Percentiles rank a stretch among this genome's conserved stretches.
These are phyloP conservation scores for Pilasporangium apinafurcum DNA, from an alignment of 352 stramenopile genomes.

Conservation along the genomic window DNA sequence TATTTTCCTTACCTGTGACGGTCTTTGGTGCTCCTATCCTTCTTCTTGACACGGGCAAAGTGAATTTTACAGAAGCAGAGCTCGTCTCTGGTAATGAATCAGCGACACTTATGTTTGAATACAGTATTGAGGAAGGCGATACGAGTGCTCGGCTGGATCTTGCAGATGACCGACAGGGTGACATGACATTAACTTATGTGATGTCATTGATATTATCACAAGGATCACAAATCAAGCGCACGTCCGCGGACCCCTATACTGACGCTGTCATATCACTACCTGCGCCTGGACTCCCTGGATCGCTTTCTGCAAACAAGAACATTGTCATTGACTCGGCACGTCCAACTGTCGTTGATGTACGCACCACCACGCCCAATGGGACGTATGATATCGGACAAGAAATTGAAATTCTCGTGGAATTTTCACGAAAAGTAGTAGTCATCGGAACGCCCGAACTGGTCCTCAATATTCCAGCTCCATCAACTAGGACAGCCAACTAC, in stretches of 20 bases:
- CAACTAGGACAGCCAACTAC: conserved; percentile 38
- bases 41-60: conserved; percentile 18
- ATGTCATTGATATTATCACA: conserved; percentile 25
- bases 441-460: conserved; percentile 29
- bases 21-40: conserved; percentile 46
- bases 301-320: conserved; percentile 29
- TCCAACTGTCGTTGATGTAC: conserved; percentile 37
- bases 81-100: conserved; percentile 34
- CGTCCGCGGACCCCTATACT: conserved; percentile 36
- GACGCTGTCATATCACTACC: conserved; percentile 31
- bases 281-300: conserved; percentile 33
- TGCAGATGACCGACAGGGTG: conserved; percentile 33
- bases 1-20: conserved; percentile 58
- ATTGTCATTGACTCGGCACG: conserved; percentile 40
- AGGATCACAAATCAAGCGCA: conserved; percentile 35
- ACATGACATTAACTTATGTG: conserved; percentile 36
- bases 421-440: conserved; percentile 47
- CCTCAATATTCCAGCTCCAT: conserved; percentile 37
- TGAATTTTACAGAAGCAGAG: conserved; percentile 9
- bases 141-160: conserved; percentile 28
- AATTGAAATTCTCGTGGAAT: conserved; percentile 45
- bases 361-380: conserved; percentile 26
- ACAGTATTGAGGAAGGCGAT: conserved; percentile 36
- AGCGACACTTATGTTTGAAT: conserved; percentile 37
- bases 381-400: conserved; percentile 59